Evolutionary conservation across 225 moss, liverwort and hornwort genomes (phyloP), one percentile per base, ranked within the genome.

Genomic region (Sphagnum tenellum): DNA sequence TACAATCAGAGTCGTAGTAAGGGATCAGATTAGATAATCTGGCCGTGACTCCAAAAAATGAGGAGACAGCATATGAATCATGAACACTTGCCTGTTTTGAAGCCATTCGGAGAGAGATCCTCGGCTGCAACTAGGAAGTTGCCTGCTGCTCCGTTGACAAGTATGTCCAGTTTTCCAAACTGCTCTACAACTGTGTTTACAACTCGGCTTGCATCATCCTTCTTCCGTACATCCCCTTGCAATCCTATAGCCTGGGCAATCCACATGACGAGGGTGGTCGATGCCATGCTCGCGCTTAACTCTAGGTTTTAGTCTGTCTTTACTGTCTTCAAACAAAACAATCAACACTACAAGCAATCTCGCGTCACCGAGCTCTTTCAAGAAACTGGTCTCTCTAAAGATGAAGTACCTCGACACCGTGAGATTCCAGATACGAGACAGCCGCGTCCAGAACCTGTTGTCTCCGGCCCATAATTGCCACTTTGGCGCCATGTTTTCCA

Each of bases 381-480:
- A 29, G 29, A 69, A 14, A 8, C 11, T 53, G 11, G 8, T 10
- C 14, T 10, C 12, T 45, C 4, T 46, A 12, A 8, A 56, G 44
- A 46, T 59, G 10, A 29, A 58, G 0, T 64, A 96, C 95, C 88
- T 69, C 75, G 72, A 96, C 82, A 59, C 92, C 92, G 46, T 79
- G 80, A 55, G 64, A 64, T 46, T 61, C 66, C n/a, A 96, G 81
- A 12, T 76, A 69, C 57, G 79, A 57, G 56, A 84, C 92, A 66
- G 77, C 76, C 44, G 76, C 81, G 52, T 88, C 89, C 9, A 96
- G 74, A 2, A 96, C 78, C 13, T 85, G 68, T 60, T 76, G 85
- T 58, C 92, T 79, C 59, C 95, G 89, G 44, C 95, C 95, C 92
- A 96, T 96, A 52, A 96, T 69, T 4, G 82, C 89, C 12, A 96